Evolutionary conservation across 257 asterid species (phyloP).

Genomic region (Nicotiana sylvestris): DNA sequence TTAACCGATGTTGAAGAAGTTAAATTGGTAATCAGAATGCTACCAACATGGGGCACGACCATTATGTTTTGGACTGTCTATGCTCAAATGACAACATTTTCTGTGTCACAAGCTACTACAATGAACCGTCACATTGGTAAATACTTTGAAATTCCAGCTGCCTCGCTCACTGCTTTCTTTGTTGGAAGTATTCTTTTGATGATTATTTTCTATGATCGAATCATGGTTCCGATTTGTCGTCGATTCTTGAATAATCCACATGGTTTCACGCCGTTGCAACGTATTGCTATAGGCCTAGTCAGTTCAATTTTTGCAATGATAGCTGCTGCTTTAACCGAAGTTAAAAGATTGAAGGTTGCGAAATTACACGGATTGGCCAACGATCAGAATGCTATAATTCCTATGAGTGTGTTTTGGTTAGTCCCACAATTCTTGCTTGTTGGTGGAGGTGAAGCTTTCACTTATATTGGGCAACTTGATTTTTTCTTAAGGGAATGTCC

Average conservation of each 20-base stretch:
- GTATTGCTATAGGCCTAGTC: slow-evolving; percentile 52
- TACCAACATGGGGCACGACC: slow-evolving; percentile 87
- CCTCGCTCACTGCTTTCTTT: slow-evolving; percentile 70
- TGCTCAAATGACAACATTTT: slow-evolving; percentile 89
- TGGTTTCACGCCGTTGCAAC: slow-evolving; percentile 65
- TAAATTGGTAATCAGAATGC: slow-evolving; percentile 60
- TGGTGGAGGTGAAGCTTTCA: slow-evolving; percentile 86
- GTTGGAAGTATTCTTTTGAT: slow-evolving; percentile 59
- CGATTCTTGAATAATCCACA: slow-evolving; percentile 38
- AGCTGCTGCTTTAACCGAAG: slow-evolving; percentile 52
- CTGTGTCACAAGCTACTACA: slow-evolving; percentile 76
- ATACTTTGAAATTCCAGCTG: slow-evolving; percentile 61
- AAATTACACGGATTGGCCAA: slow-evolving; percentile 28
- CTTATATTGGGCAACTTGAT: slow-evolving; percentile 85
- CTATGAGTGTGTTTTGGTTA: slow-evolving; percentile 60
- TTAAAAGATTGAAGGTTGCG: slow-evolving; percentile 42
- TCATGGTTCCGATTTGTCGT: slow-evolving; percentile 39
- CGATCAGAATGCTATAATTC: slow-evolving; percentile 15
- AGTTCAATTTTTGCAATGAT: slow-evolving; percentile 50
- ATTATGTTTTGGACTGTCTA: slow-evolving; percentile 74
- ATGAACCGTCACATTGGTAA: slow-evolving; percentile 56
- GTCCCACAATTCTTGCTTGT: slow-evolving; percentile 69
- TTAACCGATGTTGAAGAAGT: slow-evolving; percentile 86
- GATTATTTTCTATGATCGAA: slow-evolving; percentile 52
- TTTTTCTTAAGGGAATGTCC: slow-evolving; percentile 84